A percentile compares a stretch with the other conserved stretches of the same genome.
Evolutionary conservation across 441 rosid species (phyloP).

Genomic region (Adansonia rubrostipa): DNA sequence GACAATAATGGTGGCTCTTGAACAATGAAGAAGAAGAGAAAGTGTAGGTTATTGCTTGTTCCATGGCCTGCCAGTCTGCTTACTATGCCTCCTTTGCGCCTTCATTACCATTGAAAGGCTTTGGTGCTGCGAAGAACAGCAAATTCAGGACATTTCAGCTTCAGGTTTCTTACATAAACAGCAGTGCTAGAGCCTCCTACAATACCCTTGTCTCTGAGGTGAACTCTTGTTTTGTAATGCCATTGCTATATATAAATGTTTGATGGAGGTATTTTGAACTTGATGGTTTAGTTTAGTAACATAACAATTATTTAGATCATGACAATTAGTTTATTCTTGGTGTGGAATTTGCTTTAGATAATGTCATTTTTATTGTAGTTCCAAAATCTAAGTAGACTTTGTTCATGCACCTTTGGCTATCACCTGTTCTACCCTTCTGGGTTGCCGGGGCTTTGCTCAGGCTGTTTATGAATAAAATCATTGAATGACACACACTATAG

Average conservation of each 20-base stretch:
- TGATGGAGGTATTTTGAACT: too few relatives aligned
- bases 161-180: slow-evolving; percentile 37
- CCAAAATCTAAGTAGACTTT: not conserved
- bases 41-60: slow-evolving; percentile 42
- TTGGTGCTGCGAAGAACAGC: slow-evolving; percentile 19
- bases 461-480: not conserved
- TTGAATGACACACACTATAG: too few relatives aligned
- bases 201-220: slow-evolving; percentile 47
- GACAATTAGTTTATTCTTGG: not conserved
- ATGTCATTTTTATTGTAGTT: not conserved
- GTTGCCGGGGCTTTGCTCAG: not conserved
- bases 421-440: not conserved
- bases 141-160: slow-evolving; percentile 27
- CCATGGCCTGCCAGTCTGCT: slow-evolving; percentile 76
- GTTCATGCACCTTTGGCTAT: not conserved
- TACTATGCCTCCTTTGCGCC: slow-evolving; percentile 43
- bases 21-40: slow-evolving; percentile 53
- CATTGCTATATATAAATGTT: too few relatives aligned
- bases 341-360: not conserved
- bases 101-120: slow-evolving; percentile 25
- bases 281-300: too few relatives aligned
- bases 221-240: too few relatives aligned
- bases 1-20: slow-evolving; percentile 43
- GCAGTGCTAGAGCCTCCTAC: slow-evolving; percentile 41
- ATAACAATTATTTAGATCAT: not conserved